Conservation (phyloP, 306 rosid species). For the Ochetophila trinervis region DNA sequence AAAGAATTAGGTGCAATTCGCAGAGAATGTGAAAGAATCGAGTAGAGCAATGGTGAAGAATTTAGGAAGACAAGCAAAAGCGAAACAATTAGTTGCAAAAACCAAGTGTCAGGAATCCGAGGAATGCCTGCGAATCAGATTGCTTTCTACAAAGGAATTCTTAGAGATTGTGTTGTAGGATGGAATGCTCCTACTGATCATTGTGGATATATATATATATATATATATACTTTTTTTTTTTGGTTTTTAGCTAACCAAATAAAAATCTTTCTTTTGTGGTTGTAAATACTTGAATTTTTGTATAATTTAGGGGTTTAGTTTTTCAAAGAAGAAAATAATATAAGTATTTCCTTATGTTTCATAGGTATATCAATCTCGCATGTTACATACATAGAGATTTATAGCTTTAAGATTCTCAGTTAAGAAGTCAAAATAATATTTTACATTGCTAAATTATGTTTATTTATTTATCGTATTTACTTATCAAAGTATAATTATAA, state of each 20-base stretch:
- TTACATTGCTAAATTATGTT: no score
- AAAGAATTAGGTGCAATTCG: slow-evolving; percentile 78
- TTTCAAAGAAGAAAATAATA: neutral
- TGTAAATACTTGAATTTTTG: slow-evolving; percentile 28
- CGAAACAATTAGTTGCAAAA: slow-evolving; percentile 26
- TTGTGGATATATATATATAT: no score
- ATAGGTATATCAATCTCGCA: no score
- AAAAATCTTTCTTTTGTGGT: slow-evolving; percentile 30
- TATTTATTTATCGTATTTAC: no score
- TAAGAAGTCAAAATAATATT: no score
- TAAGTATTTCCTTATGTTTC: no score
- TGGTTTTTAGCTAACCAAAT: neutral
- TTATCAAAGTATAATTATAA: no score
- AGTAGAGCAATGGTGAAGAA: slow-evolving; percentile 34
- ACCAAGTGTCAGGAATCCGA: slow-evolving; percentile 8
- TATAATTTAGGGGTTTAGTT: neutral
- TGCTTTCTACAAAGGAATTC: slow-evolving; percentile 49
- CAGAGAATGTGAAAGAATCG: slow-evolving; percentile 56
- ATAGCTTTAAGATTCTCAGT: no score
- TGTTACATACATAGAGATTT: no score
- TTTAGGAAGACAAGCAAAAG: slow-evolving; percentile 15
- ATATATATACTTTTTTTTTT: neutral
- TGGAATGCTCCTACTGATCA: slow-evolving; percentile 32
- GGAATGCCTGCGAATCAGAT: slow-evolving; percentile 39
- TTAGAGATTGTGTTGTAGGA: slow-evolving; percentile 40